Base-by-base conservation (phyloP, 2,329 filamentous ascomycete species). In the Ceratocystis diversiconidia region DNA sequence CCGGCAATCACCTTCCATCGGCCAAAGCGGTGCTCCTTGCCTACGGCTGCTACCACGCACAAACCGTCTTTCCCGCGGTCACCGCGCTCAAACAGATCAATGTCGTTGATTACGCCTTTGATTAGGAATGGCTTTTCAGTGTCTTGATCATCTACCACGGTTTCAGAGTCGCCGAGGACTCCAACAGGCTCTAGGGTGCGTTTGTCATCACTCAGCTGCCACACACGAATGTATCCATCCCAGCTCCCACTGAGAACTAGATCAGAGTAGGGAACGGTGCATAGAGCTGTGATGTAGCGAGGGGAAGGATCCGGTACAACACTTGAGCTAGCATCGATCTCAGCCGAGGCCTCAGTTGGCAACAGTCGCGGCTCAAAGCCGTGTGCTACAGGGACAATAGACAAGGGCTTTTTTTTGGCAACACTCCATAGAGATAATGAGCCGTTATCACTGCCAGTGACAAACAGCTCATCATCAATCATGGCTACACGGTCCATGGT, bases 381-480 rank as follows among this genome's bases (percentile, higher is more conserved):
- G 74, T 99, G 94, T 3, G 92, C 91, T 36, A 89, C 79, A 1
- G 87, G 82, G 57, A 94, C 77, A 2, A 89, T 88, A 75, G 86
- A 88, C 8, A 99, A 79, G 0, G 94, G 88, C 76, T 97, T 97
- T 82, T 99, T 99, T 79, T 95, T 96, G 73, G 92, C 83, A 25
- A 91, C 80, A 68, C 86, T 90, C 92, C 92, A 97, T 12, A 97
- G 82, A 0, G 86, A 87, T 63, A 99, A 79, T 5, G 87, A 83
- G 64, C 94, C 94, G 70, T 94, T 96, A 76, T 99, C 92, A 67
- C 89, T 89, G 25, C 92, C 94, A 0, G 94, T 99, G 68, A 99
- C 86, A 73, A 97, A 99, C 25, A 86, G 87, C 72, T 87, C 87
- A 72, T 88, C 91, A 75, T 88, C 94, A 72, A 99, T 83, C 79